Conservation (phyloP, 352 stramenopile species). For the Globisporangium irregulare region DNA sequence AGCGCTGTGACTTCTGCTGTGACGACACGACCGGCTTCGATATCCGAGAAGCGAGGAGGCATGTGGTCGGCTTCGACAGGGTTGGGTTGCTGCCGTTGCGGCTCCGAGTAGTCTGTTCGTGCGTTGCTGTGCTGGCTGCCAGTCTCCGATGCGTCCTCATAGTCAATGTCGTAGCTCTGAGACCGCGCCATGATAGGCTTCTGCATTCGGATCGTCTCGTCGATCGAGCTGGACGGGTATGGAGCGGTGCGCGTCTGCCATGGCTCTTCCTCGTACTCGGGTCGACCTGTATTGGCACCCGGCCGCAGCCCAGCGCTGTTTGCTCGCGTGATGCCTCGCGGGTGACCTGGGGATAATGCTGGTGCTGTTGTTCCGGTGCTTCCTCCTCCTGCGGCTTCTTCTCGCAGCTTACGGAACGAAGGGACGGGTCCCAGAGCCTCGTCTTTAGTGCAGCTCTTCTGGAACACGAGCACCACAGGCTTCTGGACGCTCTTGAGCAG, state of each 20-base stretch:
- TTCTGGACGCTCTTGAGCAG: slow-evolving; percentile 77
- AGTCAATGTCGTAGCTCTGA: slow-evolving; percentile 25
- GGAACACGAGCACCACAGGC: slow-evolving; percentile 76
- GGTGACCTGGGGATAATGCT: slow-evolving; percentile 18
- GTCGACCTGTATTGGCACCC: background rate
- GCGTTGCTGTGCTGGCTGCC: slow-evolving; percentile 19
- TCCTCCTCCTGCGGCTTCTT: slow-evolving; percentile 24
- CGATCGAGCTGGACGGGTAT: slow-evolving; percentile 9
- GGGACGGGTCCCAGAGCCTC: slow-evolving; percentile 30
- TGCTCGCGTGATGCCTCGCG: slow-evolving; percentile 21
- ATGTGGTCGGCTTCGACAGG: slow-evolving; percentile 1
- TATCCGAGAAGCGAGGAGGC: slow-evolving; percentile 39
- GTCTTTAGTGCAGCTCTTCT: slow-evolving; percentile 27
- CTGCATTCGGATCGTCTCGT: slow-evolving; percentile 14
- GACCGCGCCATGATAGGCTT: slow-evolving; percentile 20
- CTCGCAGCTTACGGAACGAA: slow-evolving; percentile 57
- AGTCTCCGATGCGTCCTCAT: slow-evolving; percentile 13
- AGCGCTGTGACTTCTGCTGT: slow-evolving; percentile 25
- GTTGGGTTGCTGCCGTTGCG: background rate
- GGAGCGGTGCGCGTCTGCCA: slow-evolving; percentile 21
- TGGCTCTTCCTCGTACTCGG: slow-evolving; percentile 2
- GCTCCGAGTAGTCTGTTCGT: slow-evolving; percentile 1
- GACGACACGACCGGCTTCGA: slow-evolving; percentile 29
- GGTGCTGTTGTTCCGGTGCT: slow-evolving; percentile 16
- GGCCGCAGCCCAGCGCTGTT: slow-evolving; percentile 22